These are phyloP conservation scores for Coprinellus aureogranulatus DNA, from an alignment of 768 basidiomycete species.

Conservation along the genomic window DNA sequence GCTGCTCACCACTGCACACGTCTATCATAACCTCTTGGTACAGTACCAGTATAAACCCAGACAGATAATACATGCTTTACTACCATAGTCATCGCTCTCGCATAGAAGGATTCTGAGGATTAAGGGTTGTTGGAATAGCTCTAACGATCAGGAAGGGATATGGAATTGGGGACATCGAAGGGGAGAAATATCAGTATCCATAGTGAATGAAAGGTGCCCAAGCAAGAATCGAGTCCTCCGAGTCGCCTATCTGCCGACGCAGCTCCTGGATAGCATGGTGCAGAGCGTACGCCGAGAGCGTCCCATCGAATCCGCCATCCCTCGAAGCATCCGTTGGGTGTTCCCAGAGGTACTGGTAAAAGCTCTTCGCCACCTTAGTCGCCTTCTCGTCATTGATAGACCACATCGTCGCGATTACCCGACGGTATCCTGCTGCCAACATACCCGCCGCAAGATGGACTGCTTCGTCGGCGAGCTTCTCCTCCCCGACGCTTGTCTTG, in stretches of 20 bases:
- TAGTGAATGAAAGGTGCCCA: conserved; percentile 19
- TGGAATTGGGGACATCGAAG: no score
- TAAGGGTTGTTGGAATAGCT: no score
- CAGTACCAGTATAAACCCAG: no score
- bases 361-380: conserved; percentile 23
- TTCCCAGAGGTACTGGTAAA: conserved; percentile 23
- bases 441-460: conserved; percentile 41
- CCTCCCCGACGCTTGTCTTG: conserved; percentile 31
- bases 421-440: conserved; percentile 25
- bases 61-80: no score
- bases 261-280: conserved; percentile 14
- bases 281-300: conserved; percentile 16
- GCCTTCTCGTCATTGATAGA: conserved; percentile 30
- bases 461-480: conserved; percentile 29
- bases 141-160: no score
- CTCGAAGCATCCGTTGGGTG: not conserved
- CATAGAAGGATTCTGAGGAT: no score
- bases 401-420: conserved; percentile 42
- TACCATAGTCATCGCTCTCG: no score
- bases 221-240: conserved; percentile 5
- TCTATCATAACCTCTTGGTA: no score
- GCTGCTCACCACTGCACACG: no score
- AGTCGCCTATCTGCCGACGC: conserved; percentile 8
- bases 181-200: not conserved
- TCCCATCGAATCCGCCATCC: conserved; percentile 8